phyloP scores from a whole-genome alignment of 2,329 filamentous ascomycete species.

The Xylaria sp. region DNA sequence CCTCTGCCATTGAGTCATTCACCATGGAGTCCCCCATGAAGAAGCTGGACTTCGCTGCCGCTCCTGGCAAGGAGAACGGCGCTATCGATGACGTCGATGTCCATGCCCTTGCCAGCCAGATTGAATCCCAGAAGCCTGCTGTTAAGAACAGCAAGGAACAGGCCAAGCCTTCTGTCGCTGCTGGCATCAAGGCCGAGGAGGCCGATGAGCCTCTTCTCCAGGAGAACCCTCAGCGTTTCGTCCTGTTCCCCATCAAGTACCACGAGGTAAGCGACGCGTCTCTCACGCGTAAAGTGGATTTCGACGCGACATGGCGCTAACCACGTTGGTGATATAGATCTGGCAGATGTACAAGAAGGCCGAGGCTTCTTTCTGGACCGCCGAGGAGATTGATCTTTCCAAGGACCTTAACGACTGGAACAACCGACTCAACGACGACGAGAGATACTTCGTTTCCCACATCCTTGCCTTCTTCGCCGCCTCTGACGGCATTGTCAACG shows the following conservation, averaged over 20 bases:
- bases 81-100: slow-evolving; percentile 45
- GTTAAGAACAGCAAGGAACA: slow-evolving; percentile 42
- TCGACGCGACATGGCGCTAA: slow-evolving; percentile 35
- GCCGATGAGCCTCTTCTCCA: slow-evolving; percentile 84
- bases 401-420: slow-evolving; percentile 99
- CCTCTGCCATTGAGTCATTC: slow-evolving; percentile 77
- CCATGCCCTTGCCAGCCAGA: slow-evolving; percentile 48
- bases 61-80: slow-evolving; percentile 76
- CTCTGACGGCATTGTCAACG: slow-evolving; percentile 98
- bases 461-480: slow-evolving; percentile 98
- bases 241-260: slow-evolving; percentile 98
- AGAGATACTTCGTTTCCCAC: slow-evolving; percentile 97
- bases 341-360: slow-evolving; percentile 99
- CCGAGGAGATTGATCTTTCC: slow-evolving; percentile 97
- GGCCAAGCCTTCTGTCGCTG: slow-evolving; percentile 38
- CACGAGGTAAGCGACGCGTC: slow-evolving; percentile 76
- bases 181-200: slow-evolving; percentile 62
- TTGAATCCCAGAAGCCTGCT: slow-evolving; percentile 56
- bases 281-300: slow-evolving; percentile 65
- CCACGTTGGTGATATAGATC: slow-evolving; percentile 55
- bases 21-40: slow-evolving; percentile 92
- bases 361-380: slow-evolving; percentile 99
- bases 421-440: slow-evolving; percentile 92
- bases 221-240: slow-evolving; percentile 94
- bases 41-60: slow-evolving; percentile 70